Evolutionary conservation across 176 grass and related monocot genomes (phyloP).

Genomic region (Rhynchospora tenuis): DNA sequence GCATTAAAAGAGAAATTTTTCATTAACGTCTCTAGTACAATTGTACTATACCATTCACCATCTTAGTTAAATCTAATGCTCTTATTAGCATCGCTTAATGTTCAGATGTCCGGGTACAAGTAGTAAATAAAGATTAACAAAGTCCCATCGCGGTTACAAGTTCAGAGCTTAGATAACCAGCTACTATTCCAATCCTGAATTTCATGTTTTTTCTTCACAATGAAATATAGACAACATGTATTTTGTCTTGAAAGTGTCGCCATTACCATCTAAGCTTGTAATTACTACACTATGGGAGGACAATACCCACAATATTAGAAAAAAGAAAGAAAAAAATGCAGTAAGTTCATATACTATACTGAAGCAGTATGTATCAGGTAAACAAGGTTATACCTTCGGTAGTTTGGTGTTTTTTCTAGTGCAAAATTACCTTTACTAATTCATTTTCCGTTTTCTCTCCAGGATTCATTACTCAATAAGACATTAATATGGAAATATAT

Average conservation of each 20-base stretch:
- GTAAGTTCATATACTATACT: background rate
- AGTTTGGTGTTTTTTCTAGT: background rate
- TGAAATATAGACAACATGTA: background rate
- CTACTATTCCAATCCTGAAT: background rate
- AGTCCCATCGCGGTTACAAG: background rate
- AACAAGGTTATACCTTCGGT: background rate
- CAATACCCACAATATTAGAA: background rate
- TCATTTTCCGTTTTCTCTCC: background rate
- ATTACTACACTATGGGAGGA: background rate
- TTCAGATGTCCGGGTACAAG: background rate
- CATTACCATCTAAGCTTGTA: background rate
- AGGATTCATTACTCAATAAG: background rate
- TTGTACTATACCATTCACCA: background rate
- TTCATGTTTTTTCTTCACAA: background rate
- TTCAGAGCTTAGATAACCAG: background rate
- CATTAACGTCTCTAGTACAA: background rate
- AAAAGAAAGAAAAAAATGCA: background rate
- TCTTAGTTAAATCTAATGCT: background rate
- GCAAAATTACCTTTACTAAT: background rate
- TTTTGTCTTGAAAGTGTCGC: background rate
- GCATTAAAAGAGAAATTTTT: slow-evolving; percentile 26
- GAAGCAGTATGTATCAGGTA: background rate
- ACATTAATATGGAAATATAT: background rate
- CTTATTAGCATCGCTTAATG: background rate
- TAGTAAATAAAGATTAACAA: background rate